A percentile compares a stretch with the other conserved stretches of the same genome.
Conservation (phyloP, 2,329 filamentous ascomycete genomes). For the Talaromyces pinophilus region DNA sequence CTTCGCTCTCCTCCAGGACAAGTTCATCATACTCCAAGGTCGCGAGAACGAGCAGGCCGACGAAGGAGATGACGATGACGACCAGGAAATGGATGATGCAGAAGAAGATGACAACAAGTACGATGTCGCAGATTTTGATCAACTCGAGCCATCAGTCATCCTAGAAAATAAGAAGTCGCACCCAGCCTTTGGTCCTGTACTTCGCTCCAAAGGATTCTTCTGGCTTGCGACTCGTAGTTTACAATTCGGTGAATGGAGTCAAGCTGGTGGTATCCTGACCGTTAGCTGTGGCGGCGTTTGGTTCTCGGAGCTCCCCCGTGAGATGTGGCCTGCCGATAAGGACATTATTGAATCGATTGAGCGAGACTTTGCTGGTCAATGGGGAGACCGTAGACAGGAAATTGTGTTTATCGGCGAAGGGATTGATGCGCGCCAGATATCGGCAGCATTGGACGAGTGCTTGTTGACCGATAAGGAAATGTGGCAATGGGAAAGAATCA, state of each 20-base stretch:
- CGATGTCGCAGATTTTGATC: constrained; percentile 34
- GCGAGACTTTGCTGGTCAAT: constrained; percentile 55
- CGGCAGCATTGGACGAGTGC: constrained; percentile 59
- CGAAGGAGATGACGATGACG: constrained; percentile 34
- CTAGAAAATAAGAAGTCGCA: constrained; percentile 43
- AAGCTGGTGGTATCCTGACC: constrained; percentile 49
- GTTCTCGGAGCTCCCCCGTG: constrained; percentile 60
- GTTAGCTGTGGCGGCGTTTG: constrained; percentile 48
- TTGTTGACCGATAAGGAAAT: constrained; percentile 64
- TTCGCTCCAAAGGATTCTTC: constrained; percentile 50
- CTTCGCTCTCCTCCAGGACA: constrained; percentile 47
- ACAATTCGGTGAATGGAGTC: constrained; percentile 49
- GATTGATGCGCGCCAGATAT: constrained; percentile 57
- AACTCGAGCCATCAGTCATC: constrained; percentile 37
- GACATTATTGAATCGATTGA: constrained; percentile 52
- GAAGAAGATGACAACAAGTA: constrained; percentile 26
- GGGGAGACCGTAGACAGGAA: constrained; percentile 71
- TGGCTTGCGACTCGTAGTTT: constrained; percentile 47
- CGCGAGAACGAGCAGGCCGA: constrained; percentile 34
- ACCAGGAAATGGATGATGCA: constrained; percentile 23
- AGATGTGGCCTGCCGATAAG: constrained; percentile 54
- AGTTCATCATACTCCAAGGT: constrained; percentile 48
- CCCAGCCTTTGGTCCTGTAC: constrained; percentile 40
- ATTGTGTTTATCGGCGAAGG: constrained; percentile 72
- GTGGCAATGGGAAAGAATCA: constrained; percentile 55